These are phyloP conservation scores for Arxiozyma bovina DNA, from an alignment of 1,139 yeast genomes.

Conservation along the genomic window DNA sequence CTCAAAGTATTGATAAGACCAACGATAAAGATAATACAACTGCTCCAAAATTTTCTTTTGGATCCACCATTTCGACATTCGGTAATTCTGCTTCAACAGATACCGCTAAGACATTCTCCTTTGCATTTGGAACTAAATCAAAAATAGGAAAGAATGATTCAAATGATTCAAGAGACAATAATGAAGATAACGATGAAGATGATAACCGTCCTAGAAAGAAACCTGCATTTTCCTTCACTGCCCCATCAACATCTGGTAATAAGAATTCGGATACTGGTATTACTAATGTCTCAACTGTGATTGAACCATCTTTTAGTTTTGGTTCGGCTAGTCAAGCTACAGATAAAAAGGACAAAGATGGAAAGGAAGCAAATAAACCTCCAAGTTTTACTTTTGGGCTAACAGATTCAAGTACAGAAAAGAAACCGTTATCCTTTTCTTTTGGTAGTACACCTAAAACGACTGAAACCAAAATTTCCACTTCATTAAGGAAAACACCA, in stretches of 20 bases:
- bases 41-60: neutral
- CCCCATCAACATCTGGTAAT: neutral
- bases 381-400: conserved; percentile 7
- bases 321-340: conserved; percentile 2
- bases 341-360: conserved; percentile 2
- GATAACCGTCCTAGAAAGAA: conserved; percentile 2
- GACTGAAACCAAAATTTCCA: conserved; percentile 3
- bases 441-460: conserved; percentile 2
- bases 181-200: neutral
- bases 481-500: neutral
- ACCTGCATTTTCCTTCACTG: conserved; percentile 9
- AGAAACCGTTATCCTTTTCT: conserved; percentile 4
- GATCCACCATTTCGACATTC: neutral
- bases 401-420: neutral
- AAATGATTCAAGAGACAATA: neutral
- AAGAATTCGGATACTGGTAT: neutral
- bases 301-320: conserved; percentile 7
- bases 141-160: neutral
- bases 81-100: neutral
- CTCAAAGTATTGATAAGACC: neutral
- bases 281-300: neutral
- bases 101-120: conserved; percentile 8
- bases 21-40: neutral
- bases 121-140: conserved; percentile 9
- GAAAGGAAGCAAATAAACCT: neutral